Conservation (phyloP, 2,329 filamentous ascomycete species). For the Septoria petroselini region DNA sequence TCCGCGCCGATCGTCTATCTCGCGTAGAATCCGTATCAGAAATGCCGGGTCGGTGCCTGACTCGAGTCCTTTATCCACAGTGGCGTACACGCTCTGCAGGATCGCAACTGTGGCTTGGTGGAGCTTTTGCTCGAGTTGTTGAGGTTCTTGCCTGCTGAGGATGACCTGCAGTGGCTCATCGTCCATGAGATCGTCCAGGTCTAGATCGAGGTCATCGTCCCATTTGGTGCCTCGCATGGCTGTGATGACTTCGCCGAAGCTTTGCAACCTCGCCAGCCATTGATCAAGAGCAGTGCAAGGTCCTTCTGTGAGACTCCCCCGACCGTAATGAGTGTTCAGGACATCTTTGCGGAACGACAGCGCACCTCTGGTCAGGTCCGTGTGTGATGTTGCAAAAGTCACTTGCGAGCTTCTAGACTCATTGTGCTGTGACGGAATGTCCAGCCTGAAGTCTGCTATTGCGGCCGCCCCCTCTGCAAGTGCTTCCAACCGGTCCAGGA, state of each 20-base stretch:
- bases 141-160: constrained; percentile 70
- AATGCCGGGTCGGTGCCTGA: constrained; percentile 45
- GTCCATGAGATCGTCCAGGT: constrained; percentile 68
- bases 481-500: constrained; percentile 25
- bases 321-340: constrained; percentile 67
- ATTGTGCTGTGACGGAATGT: constrained; percentile 1
- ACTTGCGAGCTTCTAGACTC: constrained; percentile 11
- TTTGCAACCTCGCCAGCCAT: constrained; percentile 73
- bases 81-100: constrained; percentile 22
- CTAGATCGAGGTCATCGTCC: constrained; percentile 68
- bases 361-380: constrained; percentile 33
- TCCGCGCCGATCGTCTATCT: constrained; percentile 67
- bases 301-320: constrained; percentile 62
- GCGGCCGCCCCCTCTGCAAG: constrained; percentile 23
- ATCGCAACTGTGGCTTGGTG: constrained; percentile 20
- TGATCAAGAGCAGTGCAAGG: constrained; percentile 63
- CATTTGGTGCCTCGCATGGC: constrained; percentile 66
- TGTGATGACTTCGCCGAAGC: constrained; percentile 61
- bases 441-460: constrained; percentile 7
- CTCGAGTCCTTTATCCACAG: constrained; percentile 16
- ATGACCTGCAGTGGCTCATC: constrained; percentile 59
- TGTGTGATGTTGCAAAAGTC: constrained; percentile 25
- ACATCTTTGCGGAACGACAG: constrained; percentile 66
- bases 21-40: constrained; percentile 68
- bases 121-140: constrained; percentile 47